Conservation (phyloP, 495 filamentous ascomycete species). For the Neurospora sp. region DNA sequence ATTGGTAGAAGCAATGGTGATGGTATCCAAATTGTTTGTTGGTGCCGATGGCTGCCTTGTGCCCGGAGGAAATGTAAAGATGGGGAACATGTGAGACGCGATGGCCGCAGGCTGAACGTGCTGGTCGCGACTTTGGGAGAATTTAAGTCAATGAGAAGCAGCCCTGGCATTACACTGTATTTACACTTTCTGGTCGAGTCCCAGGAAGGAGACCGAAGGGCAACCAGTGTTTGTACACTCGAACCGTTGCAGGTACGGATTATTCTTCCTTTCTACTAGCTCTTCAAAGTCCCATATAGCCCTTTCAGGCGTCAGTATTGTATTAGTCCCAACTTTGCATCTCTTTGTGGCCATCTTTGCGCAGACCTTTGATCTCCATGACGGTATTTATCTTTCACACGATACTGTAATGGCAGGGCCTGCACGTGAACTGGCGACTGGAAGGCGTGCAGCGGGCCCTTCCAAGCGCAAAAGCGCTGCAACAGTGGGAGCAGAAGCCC, state of each 20-base stretch:
- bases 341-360: not conserved
- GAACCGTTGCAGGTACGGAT: too few species aligned
- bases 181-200: not conserved
- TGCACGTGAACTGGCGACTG: conserved; percentile 23
- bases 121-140: not conserved
- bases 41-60: not conserved
- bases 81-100: not conserved
- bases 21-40: not conserved
- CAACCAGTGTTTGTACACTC: not conserved
- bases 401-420: not conserved
- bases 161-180: not conserved
- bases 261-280: too few species aligned
- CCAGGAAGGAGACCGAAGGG: not conserved
- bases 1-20: not conserved
- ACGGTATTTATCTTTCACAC: not conserved
- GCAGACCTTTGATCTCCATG: not conserved
- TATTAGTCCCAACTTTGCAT: not conserved
- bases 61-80: not conserved
- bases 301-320: too few species aligned
- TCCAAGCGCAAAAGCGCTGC: not conserved
- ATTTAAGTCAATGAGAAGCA: not conserved
- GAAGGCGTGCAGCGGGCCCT: not conserved
- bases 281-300: too few species aligned
- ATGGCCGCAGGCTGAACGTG: not conserved
- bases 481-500: not conserved